Evolutionary conservation across 495 filamentous ascomycete genomes (phyloP).

Genomic region (Tuber aestivum): DNA sequence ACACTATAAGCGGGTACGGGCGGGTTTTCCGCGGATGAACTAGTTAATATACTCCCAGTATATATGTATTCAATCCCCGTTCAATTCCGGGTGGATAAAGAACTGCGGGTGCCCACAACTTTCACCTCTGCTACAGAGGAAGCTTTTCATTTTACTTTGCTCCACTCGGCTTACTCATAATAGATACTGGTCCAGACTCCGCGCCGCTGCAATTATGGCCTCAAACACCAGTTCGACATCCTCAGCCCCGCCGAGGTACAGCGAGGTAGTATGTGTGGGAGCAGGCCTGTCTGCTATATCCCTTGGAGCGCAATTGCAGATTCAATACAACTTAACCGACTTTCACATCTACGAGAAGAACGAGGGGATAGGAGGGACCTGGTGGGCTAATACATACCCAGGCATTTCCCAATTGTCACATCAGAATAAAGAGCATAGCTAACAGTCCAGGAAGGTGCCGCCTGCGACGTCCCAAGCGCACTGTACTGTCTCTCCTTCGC

Average conservation of each 20-base stretch:
- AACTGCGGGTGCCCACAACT: neutral
- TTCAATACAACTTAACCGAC: neutral
- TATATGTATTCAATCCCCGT: neutral
- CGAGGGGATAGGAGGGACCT: slow-evolving; percentile 9
- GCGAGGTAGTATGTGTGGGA: slow-evolving; percentile 3
- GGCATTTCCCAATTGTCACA: neutral
- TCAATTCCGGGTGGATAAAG: neutral
- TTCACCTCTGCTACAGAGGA: neutral
- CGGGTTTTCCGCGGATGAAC: no score
- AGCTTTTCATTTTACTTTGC: neutral
- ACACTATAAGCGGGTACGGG: no score
- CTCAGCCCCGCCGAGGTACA: neutral
- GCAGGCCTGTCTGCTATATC: slow-evolving; percentile 10
- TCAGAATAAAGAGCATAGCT: neutral
- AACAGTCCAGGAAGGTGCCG: neutral
- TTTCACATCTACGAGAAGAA: slow-evolving; percentile 15
- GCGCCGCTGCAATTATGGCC: neutral
- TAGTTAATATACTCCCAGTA: neutral
- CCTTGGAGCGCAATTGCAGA: slow-evolving; percentile 9
- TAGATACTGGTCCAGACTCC: neutral
- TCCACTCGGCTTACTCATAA: neutral
- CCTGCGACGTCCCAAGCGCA: slow-evolving; percentile 18
- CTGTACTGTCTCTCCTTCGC: slow-evolving; percentile 52
- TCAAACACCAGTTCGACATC: neutral
- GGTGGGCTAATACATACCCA: slow-evolving; percentile 15